Evolutionary conservation across 106 monocot genomes (phyloP), one percentile per base, ranked within the genome.

Genomic region (Platanthera guangdongensis): DNA sequence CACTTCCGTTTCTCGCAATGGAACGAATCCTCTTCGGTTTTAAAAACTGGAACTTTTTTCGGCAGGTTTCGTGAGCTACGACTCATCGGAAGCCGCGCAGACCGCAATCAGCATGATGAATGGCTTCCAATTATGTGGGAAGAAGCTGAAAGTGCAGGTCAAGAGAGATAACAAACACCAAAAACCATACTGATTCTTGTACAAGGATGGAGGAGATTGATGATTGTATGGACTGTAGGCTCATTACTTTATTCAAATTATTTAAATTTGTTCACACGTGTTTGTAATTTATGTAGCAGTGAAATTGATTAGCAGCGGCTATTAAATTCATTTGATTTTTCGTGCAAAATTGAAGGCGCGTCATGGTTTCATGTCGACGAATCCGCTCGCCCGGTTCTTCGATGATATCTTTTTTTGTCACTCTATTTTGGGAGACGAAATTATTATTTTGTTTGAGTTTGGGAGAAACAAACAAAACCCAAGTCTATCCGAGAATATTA

Each of bases 11-110:
- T 46, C 12, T 63, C 15, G 5, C 13, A n/a, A 5, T 15, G 55
- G 55, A 28, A 1, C 63, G 7, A 22, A 25, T 64, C 10, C n/a
- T 68, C 68, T 68, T 68, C 68, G 45, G 46, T 68, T 46, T 68
- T 15, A 19, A 4, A 46, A 32, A 9, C 32, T 39, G 5, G 11
- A 71, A 6, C 51, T 30, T 69, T 32, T 47, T 0, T 78, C 12
- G 87, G 54, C 86, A 96, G 96, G 96, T 79, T 96, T 96, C 81
- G 93, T 96, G 74, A 96, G 96, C 87, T 96, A 89, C 82, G 96
- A 96, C 16, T 86, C 93, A 51, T 84, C 90, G 30, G 81, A 81
- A 69, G 78, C 93, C 73, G 96, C 96, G 5, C 86, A 93, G 64
- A 50, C 77, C 77, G 96, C 96, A 14, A 96, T 96, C 55, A 83